Evolutionary conservation across 2,329 filamentous ascomycete genomes (phyloP).

Genomic region (Sporothrix protearum): DNA sequence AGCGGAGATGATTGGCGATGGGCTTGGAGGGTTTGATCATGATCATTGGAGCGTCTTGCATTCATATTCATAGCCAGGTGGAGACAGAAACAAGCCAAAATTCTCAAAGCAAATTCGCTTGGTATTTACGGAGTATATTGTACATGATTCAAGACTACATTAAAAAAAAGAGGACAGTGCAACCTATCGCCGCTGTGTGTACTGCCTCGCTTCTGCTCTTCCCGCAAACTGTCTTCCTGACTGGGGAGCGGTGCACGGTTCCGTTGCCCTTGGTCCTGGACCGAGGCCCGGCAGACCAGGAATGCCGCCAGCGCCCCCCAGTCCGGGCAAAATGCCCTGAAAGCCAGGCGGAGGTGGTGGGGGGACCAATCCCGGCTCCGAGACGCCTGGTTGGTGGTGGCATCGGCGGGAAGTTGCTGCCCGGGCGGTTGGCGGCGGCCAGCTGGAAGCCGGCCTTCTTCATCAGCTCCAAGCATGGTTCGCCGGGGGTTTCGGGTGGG

Average conservation of each 20-base stretch:
- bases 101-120: neutral
- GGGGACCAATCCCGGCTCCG: slow-evolving; percentile 32
- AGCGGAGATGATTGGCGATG: slow-evolving; percentile 16
- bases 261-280: slow-evolving; percentile 40
- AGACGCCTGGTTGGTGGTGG: slow-evolving; percentile 37
- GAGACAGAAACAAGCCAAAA: neutral
- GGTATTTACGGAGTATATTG: neutral
- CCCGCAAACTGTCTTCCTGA: slow-evolving; percentile 75
- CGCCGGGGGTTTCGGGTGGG: slow-evolving; percentile 57
- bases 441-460: slow-evolving; percentile 61
- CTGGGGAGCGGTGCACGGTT: slow-evolving; percentile 70
- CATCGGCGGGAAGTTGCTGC: slow-evolving; percentile 32
- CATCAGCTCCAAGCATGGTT: slow-evolving; percentile 62
- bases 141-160: neutral
- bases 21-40: neutral
- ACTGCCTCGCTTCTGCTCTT: slow-evolving; percentile 67
- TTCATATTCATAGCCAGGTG: neutral
- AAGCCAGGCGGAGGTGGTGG: slow-evolving; percentile 34
- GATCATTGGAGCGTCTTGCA: neutral
- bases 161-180: neutral
- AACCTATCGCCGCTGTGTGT: slow-evolving; percentile 49
- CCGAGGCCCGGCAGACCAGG: slow-evolving; percentile 33
- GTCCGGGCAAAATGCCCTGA: slow-evolving; percentile 33
- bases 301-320: slow-evolving; percentile 28
- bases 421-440: slow-evolving; percentile 46